Evolutionary conservation across 2,329 filamentous ascomycete genomes (phyloP), one percentile per base, ranked within the genome.

Genomic region (Niveomyces coronatus): DNA sequence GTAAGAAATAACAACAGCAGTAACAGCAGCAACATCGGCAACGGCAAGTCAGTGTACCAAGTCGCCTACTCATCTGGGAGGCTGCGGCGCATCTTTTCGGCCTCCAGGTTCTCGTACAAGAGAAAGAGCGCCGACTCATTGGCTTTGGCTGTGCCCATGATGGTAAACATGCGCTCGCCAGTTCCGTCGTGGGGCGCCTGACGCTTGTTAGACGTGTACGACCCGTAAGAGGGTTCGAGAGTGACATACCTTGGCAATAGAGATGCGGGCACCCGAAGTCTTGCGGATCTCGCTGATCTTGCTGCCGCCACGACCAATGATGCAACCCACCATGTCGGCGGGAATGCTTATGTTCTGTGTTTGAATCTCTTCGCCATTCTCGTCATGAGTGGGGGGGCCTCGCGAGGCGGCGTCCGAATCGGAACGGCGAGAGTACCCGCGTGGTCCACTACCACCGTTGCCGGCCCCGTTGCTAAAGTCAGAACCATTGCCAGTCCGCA

Each of bases 261-360:
- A 95, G 65, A 98, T 98, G 54, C 89, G 84, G 45, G 91, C 91
- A 44, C 88, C 88, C 39, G 91, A 98, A 45, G 82, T 88, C 71
- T 94, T 93, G 62, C 91, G 84, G 53, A 98, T 98, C 67, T 98
- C 91, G 61, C 86, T 95, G 57, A 98, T 98, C 76, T 98, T 98
- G 70, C 76, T 88, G 47, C 91, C 91, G 39, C 74, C 86, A 47
- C 88, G 83, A 49, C 91, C 91, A 58, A 98, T 98, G 66, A 98
- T 98, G 67, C 91, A 98, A 50, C 91, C 91, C 60, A 98, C 91
- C 91, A 98, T 98, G 68, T 98, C 91, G 33, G 91, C 88, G 18
- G 91, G 91, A 54, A 98, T 98, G 70, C 87, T 95, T 65, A 98
- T 98, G 67, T 98, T 98, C 58, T 98, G 91, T 2, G 91, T 98